Conservation (phyloP, 2,329 filamentous ascomycete species). For the Stagonosporopsis cucurbitacearum region DNA sequence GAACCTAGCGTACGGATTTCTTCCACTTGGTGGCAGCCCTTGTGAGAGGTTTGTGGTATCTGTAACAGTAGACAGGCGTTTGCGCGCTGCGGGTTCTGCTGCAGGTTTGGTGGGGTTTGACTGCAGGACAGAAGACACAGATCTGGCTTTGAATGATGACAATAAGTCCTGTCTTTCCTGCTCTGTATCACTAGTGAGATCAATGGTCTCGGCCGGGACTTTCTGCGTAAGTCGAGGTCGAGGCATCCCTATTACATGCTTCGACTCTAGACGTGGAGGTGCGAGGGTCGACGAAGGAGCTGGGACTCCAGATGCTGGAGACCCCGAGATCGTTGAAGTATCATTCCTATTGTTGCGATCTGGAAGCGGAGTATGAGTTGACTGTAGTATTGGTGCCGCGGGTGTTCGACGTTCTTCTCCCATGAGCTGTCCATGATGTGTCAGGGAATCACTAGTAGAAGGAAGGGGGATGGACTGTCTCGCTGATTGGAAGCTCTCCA, state of each 20-base stretch:
- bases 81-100: neutral
- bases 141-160: constrained; percentile 18
- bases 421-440: neutral
- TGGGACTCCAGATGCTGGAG: neutral
- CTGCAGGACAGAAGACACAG: neutral
- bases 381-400: neutral
- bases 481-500: constrained; percentile 10
- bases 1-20: constrained; percentile 1
- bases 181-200: constrained; percentile 27
- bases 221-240: neutral
- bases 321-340: neutral
- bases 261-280: neutral
- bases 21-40: neutral
- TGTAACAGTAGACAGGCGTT: neutral
- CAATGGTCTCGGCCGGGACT: constrained; percentile 16
- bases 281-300: neutral
- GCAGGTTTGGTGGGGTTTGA: neutral
- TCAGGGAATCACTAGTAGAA: neutral
- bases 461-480: neutral
- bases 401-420: neutral
- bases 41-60: neutral
- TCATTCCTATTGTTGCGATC: constrained; percentile 7
- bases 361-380: neutral
- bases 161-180: constrained; percentile 23
- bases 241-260: neutral